A percentile compares a stretch with the other conserved stretches of the same genome.
These are phyloP conservation scores for Terana coerulea DNA, from an alignment of 768 basidiomycete genomes.

Conservation along the genomic window DNA sequence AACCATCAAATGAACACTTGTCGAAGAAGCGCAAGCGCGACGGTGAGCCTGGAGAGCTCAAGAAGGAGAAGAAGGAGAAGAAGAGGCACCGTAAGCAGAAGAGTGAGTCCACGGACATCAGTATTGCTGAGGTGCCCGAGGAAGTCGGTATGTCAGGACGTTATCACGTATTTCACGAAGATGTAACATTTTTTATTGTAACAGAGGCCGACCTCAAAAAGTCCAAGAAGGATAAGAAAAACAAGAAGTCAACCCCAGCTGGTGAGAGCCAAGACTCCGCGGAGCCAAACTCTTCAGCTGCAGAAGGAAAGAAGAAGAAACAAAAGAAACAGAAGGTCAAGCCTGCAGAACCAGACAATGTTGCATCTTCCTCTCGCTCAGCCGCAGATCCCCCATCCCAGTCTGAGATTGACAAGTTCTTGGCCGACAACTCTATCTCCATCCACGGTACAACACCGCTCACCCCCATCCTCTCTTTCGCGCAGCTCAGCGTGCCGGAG, in stretches of 20 bases:
- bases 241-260: slow-evolving; percentile 24
- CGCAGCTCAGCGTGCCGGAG: slow-evolving; percentile 63
- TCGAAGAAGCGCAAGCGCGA: slow-evolving; percentile 42
- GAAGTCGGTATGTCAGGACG: slow-evolving; percentile 3
- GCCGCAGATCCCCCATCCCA: slow-evolving; percentile 29
- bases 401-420: slow-evolving; percentile 56
- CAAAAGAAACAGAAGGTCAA: slow-evolving; percentile 15
- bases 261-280: slow-evolving; percentile 16
- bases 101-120: neutral
- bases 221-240: slow-evolving; percentile 37
- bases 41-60: slow-evolving; percentile 20
- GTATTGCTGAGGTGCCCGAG: neutral
- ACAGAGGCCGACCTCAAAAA: slow-evolving; percentile 23
- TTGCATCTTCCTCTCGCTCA: slow-evolving; percentile 22
- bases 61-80: slow-evolving; percentile 15
- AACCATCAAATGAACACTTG: slow-evolving; percentile 12
- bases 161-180: no score
- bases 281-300: slow-evolving; percentile 10
- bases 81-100: slow-evolving; percentile 26
- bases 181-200: neutral
- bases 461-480: slow-evolving; percentile 71
- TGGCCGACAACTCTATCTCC: slow-evolving; percentile 69
- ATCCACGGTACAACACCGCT: slow-evolving; percentile 52
- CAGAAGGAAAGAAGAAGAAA: slow-evolving; percentile 16
- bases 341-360: slow-evolving; percentile 11